Base-by-base conservation (phyloP, 2,329 filamentous ascomycete genomes). In the Grosmannia clavigera region DNA sequence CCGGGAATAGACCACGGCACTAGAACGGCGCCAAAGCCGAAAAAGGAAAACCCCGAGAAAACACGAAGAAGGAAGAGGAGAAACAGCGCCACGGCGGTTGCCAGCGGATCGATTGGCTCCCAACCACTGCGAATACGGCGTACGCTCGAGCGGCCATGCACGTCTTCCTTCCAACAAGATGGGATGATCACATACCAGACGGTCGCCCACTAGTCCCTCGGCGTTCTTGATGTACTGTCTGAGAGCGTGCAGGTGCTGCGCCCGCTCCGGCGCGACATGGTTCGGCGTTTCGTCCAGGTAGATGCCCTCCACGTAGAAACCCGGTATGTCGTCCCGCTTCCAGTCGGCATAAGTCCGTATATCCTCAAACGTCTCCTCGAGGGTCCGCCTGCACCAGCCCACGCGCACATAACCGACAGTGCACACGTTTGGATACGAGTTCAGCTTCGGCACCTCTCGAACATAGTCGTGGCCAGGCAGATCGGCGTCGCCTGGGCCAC, bases 251-350 rank as follows among this genome's bases (percentile, higher is more conserved):
- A 64, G 52, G 25, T 59, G 61, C n/a, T 55, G 14, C 16, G 57
- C 16, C 19, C 46, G n/a, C 3, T 55, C 55, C 3, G 54, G 40
- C 7, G 51, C 25, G 10, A 58, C 48, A 25, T 64, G 62, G 43
- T 64, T 64, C 35, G 58, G 62, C 6, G 60, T 62, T 55, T 64
- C 62, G 51, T 64, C 62, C 12, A 64, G 31, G 35, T 57, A 64
- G 57, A 64, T 61, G 33, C 62, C 62, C 55, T 64, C 22, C 14
- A 64, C 58, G 33, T 59, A 62, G 19, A 64, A 57, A 5, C 62
- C 62, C 3, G 31, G 46, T 3, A 54, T 57, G 25, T 43, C 35
- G 12, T 53, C 33, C 1, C 12, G 11, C 11, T 54, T 33, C 59
- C 59, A 60, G 22, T 38, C 55, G 16, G 59, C 55, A 31, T 46